These are phyloP conservation scores for Exsudoporus frostii DNA, from an alignment of 768 basidiomycete genomes.

Conservation along the genomic window DNA sequence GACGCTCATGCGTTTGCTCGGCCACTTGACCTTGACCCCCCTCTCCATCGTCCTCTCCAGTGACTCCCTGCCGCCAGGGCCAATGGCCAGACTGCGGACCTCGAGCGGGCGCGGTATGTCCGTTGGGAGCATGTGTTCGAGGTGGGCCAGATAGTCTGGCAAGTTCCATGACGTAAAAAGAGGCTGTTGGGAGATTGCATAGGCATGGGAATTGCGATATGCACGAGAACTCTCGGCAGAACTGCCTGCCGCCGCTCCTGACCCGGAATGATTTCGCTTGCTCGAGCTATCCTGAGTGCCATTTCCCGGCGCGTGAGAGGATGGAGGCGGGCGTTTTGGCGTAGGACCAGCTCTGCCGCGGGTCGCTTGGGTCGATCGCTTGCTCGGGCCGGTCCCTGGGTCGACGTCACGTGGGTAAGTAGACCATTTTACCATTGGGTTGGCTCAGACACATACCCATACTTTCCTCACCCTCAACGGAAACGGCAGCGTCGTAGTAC, in stretches of 20 bases:
- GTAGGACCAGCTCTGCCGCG: constrained; percentile 30
- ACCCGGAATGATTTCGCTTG: constrained; percentile 46
- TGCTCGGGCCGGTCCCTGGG: constrained; percentile 34
- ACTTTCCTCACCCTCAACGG: constrained; percentile 66
- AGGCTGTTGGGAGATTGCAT: constrained; percentile 74
- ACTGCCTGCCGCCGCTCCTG: constrained; percentile 35
- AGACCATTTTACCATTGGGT: constrained; percentile 11
- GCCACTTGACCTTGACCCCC: constrained; percentile 90
- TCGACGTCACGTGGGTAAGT: constrained; percentile 36
- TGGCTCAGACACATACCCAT: constrained; percentile 43
- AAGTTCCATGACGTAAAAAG: constrained; percentile 85
- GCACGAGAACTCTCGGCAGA: constrained; percentile 55
- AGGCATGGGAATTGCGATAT: constrained; percentile 77
- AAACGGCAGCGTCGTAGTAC: constrained; percentile 21
- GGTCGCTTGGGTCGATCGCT: constrained; percentile 42
- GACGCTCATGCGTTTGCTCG: constrained; percentile 91
- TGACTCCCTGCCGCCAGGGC: constrained; percentile 46
- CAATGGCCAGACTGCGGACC: constrained; percentile 51
- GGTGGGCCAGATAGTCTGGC: constrained; percentile 89
- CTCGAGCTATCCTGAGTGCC: constrained; percentile 43
- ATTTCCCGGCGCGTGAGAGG: constrained; percentile 32
- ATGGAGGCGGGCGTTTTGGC: constrained; percentile 30
- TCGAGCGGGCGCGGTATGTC: constrained; percentile 71
- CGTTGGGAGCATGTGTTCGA: constrained; percentile 79
- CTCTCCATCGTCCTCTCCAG: constrained; percentile 65